Base-by-base conservation (phyloP, 371 early-diverging fungal species). In the Actinomortierella wolfii region DNA sequence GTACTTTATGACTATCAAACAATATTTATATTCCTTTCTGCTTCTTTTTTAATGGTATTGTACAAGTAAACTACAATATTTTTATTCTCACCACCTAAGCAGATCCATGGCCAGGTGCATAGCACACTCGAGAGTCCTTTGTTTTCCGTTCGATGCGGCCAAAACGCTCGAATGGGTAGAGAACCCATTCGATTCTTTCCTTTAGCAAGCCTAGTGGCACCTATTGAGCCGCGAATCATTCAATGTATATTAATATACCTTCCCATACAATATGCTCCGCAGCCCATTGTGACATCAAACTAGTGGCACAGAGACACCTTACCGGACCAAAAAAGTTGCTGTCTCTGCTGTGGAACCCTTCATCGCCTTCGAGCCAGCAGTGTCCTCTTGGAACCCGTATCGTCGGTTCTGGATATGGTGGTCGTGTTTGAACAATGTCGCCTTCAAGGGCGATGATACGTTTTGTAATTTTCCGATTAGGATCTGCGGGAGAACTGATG, bases 281-380 rank as follows among this genome's bases (percentile, higher is more conserved):
- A 34, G 34, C n/a, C n/a, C n/a, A n/a, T 34, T 34, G 34, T 34
- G 4, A 34, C 11, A 34, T 11, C 7, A 11, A 11, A 11, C 7
- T 4, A 11, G 34, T 4, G 34, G 34, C 7, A 34, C 11, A 6
- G 34, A 11, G 34, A 6, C 34, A 6, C 11, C 70, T 83, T 83
- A 89, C 88, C 0, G 95, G 91, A 54, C 97, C 97, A 79, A 90
- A 95, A 3, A 81, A 63, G 74, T 93, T 94, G 67, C 93, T 92
- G 61, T 96, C 97, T 56, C 79, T 82, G 55, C 93, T 93, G 71
- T 90, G 90, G 67, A 89, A 92, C 39, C 85, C 81, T 68, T 94
- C 95, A 67, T 96, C 97, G 21, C 92, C 90, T 78, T 96, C 97
- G 47, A 95, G 83, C 97, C 97, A 96, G 67, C 91, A 91, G 70